Base-by-base conservation (phyloP, 106 monocot species). In the Vanilla planifolia region DNA sequence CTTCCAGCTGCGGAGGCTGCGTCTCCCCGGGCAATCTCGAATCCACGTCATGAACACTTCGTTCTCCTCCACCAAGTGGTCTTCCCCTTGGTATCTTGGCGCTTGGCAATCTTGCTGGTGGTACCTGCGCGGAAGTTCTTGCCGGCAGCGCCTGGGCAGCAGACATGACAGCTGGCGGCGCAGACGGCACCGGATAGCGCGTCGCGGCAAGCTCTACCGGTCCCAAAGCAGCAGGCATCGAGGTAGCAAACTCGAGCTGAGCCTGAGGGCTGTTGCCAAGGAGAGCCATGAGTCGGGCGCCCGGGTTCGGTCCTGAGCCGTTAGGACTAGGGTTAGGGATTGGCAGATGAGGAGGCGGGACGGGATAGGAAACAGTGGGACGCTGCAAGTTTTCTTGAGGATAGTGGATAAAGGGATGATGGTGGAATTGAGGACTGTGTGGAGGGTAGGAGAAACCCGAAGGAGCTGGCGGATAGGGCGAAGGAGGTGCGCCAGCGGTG, bases 1-100 rank as follows among this genome's bases (percentile, higher is more conserved):
- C 96, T 63, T 98, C 96, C 6, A 98, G 91, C 76, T 96, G 96
- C 11, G 96, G 90, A 3, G 89, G 80, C 60, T 76, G 81, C 8
- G 74, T 29, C 64, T 87, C 81, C 63, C 84, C 91, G 3, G 78
- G 64, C 47, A 81, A 25, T 62, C 84, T 79, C 46, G 63, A 72
- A 56, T 98, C 91, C 5, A 98, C 91, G 45, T 98, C 96, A 40
- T 88, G 71, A 32, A 92, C 79, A 23, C 66, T 77, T 52, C 78
- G 74, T 7, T 88, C 85, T 5, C 87, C 81, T 1, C 25, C 30
- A 9, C 70, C 73, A 11, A 98, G 58, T 21, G 48, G 70, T 73
- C 88, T 36, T 14, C 96, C 96, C 15, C 84, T 73, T 20, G 96
- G 87, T 74, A 81, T 60, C 77, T 88, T 98, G n/a, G 66, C 67